Evolutionary conservation across 1,139 yeast genomes (phyloP).

Genomic region (Candida sanyaensis): DNA sequence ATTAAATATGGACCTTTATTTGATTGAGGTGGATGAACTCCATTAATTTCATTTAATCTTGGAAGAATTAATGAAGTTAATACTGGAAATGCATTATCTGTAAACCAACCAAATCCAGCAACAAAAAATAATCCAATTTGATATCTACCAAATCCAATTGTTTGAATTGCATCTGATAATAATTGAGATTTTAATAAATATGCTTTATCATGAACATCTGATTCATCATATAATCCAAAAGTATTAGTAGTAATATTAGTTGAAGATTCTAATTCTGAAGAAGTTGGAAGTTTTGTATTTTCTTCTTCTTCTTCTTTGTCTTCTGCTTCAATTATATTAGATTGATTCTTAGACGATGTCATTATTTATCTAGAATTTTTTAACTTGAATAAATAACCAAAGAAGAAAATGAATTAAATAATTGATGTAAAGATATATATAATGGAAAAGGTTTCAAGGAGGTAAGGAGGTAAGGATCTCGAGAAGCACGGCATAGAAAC

Average conservation of each 20-base stretch:
- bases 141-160: constrained; percentile 45
- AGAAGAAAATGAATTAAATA: too few species aligned
- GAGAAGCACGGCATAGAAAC: too few species aligned
- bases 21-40: constrained; percentile 37
- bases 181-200: constrained; percentile 38
- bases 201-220: constrained; percentile 21
- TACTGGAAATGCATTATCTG: constrained; percentile 48
- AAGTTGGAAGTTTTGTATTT: too few species aligned
- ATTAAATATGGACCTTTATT: constrained; percentile 37
- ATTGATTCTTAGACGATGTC: too few species aligned
- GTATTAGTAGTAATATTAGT: constrained; percentile 2
- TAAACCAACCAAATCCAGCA: constrained; percentile 48
- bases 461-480: too few species aligned
- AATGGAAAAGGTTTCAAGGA: too few species aligned
- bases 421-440: too few species aligned
- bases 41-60: constrained; percentile 35
- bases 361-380: too few species aligned
- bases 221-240: constrained; percentile 18
- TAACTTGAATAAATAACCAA: too few species aligned
- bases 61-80: constrained; percentile 39
- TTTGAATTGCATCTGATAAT: constrained; percentile 36
- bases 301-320: too few species aligned
- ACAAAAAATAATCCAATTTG: constrained; percentile 43
- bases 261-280: neutral
- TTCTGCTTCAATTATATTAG: too few species aligned